Evolutionary conservation across 176 grass and related monocot genomes (phyloP), one percentile per base, ranked within the genome.

Genomic region (Eleusine indica): DNA sequence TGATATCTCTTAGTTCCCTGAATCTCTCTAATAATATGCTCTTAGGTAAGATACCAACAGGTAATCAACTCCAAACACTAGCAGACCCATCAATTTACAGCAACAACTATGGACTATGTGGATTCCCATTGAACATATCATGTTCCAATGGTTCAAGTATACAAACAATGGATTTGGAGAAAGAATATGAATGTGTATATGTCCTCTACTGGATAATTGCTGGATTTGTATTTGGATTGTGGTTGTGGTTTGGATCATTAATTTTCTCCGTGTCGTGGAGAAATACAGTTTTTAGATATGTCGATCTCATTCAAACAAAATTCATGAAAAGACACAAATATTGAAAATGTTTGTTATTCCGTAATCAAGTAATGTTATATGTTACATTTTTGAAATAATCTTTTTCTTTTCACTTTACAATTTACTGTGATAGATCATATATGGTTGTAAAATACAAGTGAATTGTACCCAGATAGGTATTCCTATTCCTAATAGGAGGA

Each of bases 181-280:
- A 57, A 73, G 62, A 51, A 76, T 19, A 49, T 76, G 71, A 81
- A 87, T 54, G 9, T 17, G 4, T 78, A 15, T 64, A 44, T 65
- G 13, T 66, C n/a, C 61, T 9, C 71, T 83, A 29, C 74, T 78
- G 35, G 61, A 70, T 53, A n/a, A 65, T 77, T 53, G 65, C n/a
- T 3, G 86, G 86, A 65, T 7, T 32, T 17, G 54, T 77, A 40
- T 52, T 71, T 72, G 86, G 80, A 72, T 9, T 66, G 6, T 88
- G 80, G 54, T 65, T 83, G 17, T 78, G 66, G 80, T 54, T 83
- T 37, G 80, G 54, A 70, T 71, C 74, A 70, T 48, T 88, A 1
- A 5, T 78, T 88, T 53, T 83, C 74, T 78, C 25, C 3, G 9
- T 29, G 38, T 2, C 13, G 30, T 78, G 66, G 37, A 72, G 57